These are phyloP conservation scores for Lodderomyces oxycetoniae DNA, from an alignment of 1,139 yeast genomes.

Conservation along the genomic window DNA sequence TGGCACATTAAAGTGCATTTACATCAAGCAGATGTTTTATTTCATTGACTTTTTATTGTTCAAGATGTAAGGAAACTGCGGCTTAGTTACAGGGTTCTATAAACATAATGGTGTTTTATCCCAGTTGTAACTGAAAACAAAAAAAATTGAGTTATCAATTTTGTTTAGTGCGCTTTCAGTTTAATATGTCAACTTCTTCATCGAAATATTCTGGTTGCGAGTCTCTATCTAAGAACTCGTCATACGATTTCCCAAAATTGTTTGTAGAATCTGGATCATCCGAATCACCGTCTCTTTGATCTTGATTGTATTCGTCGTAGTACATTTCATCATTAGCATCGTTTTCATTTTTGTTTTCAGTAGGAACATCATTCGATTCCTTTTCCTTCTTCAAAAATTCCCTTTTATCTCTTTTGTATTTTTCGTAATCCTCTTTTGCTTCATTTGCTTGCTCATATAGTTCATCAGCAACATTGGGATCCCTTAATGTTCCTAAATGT, in stretches of 20 bases:
- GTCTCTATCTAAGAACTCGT: constrained; percentile 27
- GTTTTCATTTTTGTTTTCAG: constrained; percentile 17
- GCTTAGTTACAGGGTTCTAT: no score
- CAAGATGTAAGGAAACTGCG: no score
- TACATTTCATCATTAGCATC: constrained; percentile 28
- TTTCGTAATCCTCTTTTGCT: constrained; percentile 25
- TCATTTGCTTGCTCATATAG: constrained; percentile 20
- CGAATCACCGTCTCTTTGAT: not conserved
- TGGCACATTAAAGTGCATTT: no score
- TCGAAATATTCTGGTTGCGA: constrained; percentile 23
- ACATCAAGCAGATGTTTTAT: no score
- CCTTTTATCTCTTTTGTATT: constrained; percentile 20
- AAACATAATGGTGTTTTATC: no score
- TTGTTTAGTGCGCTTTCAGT: no score
- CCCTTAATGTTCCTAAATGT: constrained; percentile 31
- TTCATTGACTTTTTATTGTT: no score
- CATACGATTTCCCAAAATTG: constrained; percentile 35
- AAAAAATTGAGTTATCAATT: no score
- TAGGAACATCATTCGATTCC: not conserved
- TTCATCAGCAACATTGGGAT: constrained; percentile 21
- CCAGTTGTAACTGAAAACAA: no score
- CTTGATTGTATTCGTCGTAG: constrained; percentile 18
- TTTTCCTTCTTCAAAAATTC: constrained; percentile 3
- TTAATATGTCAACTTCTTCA: constrained; percentile 5
- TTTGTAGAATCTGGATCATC: constrained; percentile 34